Percentiles rank a stretch among this genome's conserved stretches.
phyloP scores from a whole-genome alignment of 2,329 filamentous ascomycete species.

The Talaromyces albobiverticillius region DNA sequence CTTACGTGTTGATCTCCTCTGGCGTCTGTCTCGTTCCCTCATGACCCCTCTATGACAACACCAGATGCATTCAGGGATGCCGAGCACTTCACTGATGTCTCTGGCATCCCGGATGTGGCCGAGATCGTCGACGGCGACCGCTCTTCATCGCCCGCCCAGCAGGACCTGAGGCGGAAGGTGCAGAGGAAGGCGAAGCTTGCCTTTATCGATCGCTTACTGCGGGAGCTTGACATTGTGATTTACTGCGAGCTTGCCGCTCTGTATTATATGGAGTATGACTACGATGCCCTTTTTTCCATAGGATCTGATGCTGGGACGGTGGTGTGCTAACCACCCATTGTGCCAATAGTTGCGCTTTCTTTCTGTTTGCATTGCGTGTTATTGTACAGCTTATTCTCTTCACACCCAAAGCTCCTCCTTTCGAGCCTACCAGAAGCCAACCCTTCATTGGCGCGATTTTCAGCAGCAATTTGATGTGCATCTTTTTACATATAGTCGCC shows the following conservation, averaged over 20 bases:
- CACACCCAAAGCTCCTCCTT: slow-evolving; percentile 56
- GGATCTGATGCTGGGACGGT: not conserved
- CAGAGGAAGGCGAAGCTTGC: slow-evolving; percentile 41
- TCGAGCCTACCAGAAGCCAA: slow-evolving; percentile 50
- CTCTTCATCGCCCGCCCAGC: slow-evolving; percentile 6
- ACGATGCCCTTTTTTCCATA: not conserved
- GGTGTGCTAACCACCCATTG: not conserved
- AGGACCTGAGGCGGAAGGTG: slow-evolving; percentile 30
- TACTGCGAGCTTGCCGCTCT: slow-evolving; percentile 61
- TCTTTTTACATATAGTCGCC: slow-evolving; percentile 56
- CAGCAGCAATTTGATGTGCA: slow-evolving; percentile 54
- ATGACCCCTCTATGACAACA: slow-evolving; percentile 48
- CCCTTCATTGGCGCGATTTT: slow-evolving; percentile 56
- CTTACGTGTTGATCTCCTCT: too few relatives aligned
- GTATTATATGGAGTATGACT: slow-evolving; percentile 62
- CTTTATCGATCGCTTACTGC: slow-evolving; percentile 55
- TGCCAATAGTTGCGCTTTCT: slow-evolving; percentile 53
- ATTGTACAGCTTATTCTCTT: slow-evolving; percentile 58
- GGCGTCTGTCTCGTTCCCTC: slow-evolving; percentile 20
- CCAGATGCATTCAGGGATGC: slow-evolving; percentile 46
- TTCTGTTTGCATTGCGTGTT: slow-evolving; percentile 55
- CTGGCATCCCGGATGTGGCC: slow-evolving; percentile 34
- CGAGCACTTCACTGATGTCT: slow-evolving; percentile 47
- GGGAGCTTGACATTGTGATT: slow-evolving; percentile 57
- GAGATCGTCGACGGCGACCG: slow-evolving; percentile 7